Evolutionary conservation across 176 grass and related monocot species (phyloP).

Genomic region (Thinopyrum elongatum): DNA sequence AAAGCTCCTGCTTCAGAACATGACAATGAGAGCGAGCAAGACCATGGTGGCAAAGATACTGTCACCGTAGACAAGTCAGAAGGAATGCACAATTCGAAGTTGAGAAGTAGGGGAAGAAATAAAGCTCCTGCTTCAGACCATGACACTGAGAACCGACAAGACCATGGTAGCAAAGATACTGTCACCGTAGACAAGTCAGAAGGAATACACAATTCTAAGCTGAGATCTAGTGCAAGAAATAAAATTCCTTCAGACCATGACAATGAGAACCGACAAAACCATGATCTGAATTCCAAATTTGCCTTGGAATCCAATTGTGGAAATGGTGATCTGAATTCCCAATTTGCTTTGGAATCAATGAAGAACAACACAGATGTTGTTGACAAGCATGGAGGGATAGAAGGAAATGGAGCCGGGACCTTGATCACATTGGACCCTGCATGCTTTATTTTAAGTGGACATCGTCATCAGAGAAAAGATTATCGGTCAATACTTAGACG

Average conservation of each 20-base stretch:
- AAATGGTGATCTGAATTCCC: slow-evolving; percentile 12
- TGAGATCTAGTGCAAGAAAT: slow-evolving; percentile 45
- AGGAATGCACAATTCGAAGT: slow-evolving; percentile 10
- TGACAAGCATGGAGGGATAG: slow-evolving; percentile 10
- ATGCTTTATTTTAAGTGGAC: not conserved
- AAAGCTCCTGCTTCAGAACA: slow-evolving; percentile 13
- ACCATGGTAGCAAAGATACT: not conserved
- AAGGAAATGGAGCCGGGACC: not conserved
- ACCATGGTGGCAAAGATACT: slow-evolving; percentile 16
- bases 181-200: slow-evolving; percentile 20
- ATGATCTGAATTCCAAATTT: slow-evolving; percentile 29
- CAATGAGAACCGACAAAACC: slow-evolving; percentile 61
- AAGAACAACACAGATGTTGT: slow-evolving; percentile 7
- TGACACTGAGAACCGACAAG: slow-evolving; percentile 66
- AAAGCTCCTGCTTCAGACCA: slow-evolving; percentile 33
- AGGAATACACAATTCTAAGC: slow-evolving; percentile 9
- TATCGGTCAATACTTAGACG: slow-evolving; percentile 57
- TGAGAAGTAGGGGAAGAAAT: slow-evolving; percentile 44
- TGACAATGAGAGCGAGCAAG: too few species aligned
- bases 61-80: slow-evolving; percentile 18
- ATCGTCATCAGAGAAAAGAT: slow-evolving; percentile 54
- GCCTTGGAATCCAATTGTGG: not conserved
- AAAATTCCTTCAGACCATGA: slow-evolving; percentile 38
- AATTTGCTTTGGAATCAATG: slow-evolving; percentile 21
- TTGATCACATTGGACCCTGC: too few species aligned